A percentile compares a stretch with the other conserved stretches of the same genome.
Conservation (phyloP, 1,284 basidiomycete species). For the Fomitopsis betulina region DNA sequence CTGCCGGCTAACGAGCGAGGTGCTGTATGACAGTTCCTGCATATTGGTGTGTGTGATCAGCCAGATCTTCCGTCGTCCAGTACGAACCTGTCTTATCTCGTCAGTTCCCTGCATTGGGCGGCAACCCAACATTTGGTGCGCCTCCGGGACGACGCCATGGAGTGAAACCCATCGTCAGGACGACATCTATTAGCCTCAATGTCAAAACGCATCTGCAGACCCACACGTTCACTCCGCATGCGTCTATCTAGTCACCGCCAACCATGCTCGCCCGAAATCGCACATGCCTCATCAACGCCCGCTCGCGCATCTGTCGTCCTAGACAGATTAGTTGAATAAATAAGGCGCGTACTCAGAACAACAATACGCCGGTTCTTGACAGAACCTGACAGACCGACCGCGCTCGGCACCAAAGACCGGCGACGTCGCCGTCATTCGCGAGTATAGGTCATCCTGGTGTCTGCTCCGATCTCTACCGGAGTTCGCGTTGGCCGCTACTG, state of each 20-base stretch:
- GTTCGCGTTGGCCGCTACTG: not conserved
- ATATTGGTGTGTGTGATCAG: not conserved
- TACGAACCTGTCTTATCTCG: not conserved
- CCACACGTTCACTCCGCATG: no score
- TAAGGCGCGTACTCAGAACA: not conserved
- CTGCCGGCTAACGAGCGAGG: not conserved
- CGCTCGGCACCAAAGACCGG: not conserved
- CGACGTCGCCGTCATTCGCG: not conserved
- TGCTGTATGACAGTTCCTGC: not conserved
- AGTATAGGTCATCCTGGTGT: not conserved
- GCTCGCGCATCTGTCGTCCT: not conserved
- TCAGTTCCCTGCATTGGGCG: not conserved
- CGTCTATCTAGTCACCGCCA: no score
- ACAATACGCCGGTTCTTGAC: not conserved
- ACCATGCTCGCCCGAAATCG: no score
- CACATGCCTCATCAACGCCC: no score
- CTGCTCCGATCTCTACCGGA: not conserved
- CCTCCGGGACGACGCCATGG: no score
- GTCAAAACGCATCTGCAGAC: not conserved
- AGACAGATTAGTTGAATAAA: not conserved
- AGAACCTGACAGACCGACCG: not conserved
- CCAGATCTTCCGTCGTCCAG: not conserved
- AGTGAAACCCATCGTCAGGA: not conserved
- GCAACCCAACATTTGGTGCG: not conserved
- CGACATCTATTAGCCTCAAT: not conserved